Percentiles rank a stretch among this genome's conserved stretches.
Conservation (phyloP, 768 basidiomycete species). For the Tricholoma saponaceum region DNA sequence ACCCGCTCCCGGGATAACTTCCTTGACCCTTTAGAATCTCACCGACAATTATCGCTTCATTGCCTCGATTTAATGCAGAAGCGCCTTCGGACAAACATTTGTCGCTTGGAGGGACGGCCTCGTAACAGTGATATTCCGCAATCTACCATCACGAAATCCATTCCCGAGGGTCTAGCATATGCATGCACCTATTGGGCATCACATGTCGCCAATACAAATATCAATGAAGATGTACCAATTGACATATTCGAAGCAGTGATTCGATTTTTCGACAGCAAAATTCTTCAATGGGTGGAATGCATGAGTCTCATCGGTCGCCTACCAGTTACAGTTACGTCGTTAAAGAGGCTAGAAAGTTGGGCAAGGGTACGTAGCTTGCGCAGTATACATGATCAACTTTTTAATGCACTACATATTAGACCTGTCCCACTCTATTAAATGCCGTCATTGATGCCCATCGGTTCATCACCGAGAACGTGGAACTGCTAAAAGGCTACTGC, state of each 20-base stretch:
- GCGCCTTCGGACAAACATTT: not conserved
- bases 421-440: not conserved
- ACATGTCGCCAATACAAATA: not conserved
- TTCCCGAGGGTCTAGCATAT: not conserved
- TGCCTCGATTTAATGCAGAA: not conserved
- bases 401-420: not conserved
- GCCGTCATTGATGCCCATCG: not conserved
- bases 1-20: not conserved
- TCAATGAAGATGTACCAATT: not conserved
- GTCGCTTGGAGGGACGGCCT: not conserved
- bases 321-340: not conserved
- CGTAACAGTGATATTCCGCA: not conserved
- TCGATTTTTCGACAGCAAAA: not conserved
- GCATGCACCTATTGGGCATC: not conserved
- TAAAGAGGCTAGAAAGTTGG: not conserved
- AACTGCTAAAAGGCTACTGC: not conserved
- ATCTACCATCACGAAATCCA: not conserved
- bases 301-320: not conserved
- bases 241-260: not conserved
- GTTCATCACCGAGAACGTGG: not conserved
- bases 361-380: not conserved
- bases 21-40: not conserved
- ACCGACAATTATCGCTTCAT: not conserved
- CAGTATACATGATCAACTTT: not conserved
- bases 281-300: not conserved